Conservation (phyloP, 345 rosid species). For the Draba incana region DNA sequence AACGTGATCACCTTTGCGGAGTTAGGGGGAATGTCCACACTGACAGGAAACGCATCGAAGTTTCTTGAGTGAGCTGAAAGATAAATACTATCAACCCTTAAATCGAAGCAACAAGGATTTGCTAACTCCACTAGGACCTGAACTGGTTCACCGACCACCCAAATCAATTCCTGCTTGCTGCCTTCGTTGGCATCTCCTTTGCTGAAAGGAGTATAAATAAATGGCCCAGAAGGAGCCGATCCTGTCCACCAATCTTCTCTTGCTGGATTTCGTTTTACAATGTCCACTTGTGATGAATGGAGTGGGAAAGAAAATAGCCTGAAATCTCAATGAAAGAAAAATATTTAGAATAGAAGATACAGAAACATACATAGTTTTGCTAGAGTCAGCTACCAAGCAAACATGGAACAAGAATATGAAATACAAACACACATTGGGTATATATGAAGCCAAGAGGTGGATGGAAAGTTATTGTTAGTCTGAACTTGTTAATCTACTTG, state of each 20-base stretch:
- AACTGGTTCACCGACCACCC: slow-evolving; percentile 98
- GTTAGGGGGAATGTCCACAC: slow-evolving; percentile 87
- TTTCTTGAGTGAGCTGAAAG: slow-evolving; percentile 85
- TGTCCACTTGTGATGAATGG: slow-evolving; percentile 79
- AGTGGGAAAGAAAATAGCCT: slow-evolving; percentile 91
- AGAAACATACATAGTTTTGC: slow-evolving; percentile 10
- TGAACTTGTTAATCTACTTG: slow-evolving; percentile 14
- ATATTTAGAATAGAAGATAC: not conserved
- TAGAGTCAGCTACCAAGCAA: slow-evolving; percentile 32
- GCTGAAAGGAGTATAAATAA: slow-evolving; percentile 97
- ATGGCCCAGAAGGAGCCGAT: slow-evolving; percentile 97
- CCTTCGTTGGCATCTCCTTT: slow-evolving; percentile 78
- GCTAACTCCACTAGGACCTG: slow-evolving; percentile 99
- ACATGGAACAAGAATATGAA: slow-evolving; percentile 22
- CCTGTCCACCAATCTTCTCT: slow-evolving; percentile 99
- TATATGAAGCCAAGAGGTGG: slow-evolving; percentile 21
- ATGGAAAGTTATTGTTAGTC: slow-evolving; percentile 2
- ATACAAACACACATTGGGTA: slow-evolving; percentile 27
- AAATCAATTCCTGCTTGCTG: slow-evolving; percentile 81
- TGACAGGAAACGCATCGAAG: slow-evolving; percentile 92
- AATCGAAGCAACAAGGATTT: slow-evolving; percentile 94
- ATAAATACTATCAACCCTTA: slow-evolving; percentile 92
- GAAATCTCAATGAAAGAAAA: slow-evolving; percentile 33
- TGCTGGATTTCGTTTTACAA: slow-evolving; percentile 79
- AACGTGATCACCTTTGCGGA: slow-evolving; percentile 94